Base-by-base conservation (phyloP, 2,329 filamentous ascomycete species). In the Dendrostoma leiphaemia region DNA sequence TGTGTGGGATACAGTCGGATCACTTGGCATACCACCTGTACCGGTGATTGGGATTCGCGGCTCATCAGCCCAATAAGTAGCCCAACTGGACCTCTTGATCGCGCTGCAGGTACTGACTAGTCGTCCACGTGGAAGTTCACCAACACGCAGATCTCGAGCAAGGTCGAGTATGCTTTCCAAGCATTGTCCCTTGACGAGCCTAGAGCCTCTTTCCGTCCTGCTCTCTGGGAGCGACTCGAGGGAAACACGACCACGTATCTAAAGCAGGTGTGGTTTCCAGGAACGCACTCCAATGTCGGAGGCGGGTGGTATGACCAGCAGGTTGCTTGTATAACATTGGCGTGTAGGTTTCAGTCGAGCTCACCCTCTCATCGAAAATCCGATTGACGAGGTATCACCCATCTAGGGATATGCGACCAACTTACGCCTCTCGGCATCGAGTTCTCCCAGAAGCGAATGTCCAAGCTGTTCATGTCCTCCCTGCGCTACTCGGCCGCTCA, bases 271-370 rank as follows among this genome's bases (percentile, higher is more conserved):
- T 82, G 80, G 79, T 88, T 88, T 63, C 80, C 83, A 0, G 84
- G 84, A 10, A 77, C 76, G 49, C 85, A 88, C 63, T 80, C 78
- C 8, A 82, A 85, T 59, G 79, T 85, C 37, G 83, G 83, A 21
- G 83, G 83, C 23, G 83, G 83, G 2, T 84, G 80, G 80, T 50
- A 61, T 31, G 68, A 70, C 47, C 68, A 70, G 60, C 65, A 67
- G 54, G 61, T 69, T 0, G 63, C 66, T 24, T 61, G 66, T 38
- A 65, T 70, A 12, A 62, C 67, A 2, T 61, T 70, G 3, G 66
- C 68, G 1, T 70, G 68, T 66, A 38, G 5, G 65, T 59, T 10
- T 8, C 10, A n/a, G n/a, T n/a, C n/a, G n/a, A n/a, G n/a, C n/a
- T n/a, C 13, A 19, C 32, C 26, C 9, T 23, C 0, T 32, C 9